Percentiles rank a stretch among this genome's conserved stretches.
phyloP scores from a whole-genome alignment of 345 rosid species.

The Acer campestre region DNA sequence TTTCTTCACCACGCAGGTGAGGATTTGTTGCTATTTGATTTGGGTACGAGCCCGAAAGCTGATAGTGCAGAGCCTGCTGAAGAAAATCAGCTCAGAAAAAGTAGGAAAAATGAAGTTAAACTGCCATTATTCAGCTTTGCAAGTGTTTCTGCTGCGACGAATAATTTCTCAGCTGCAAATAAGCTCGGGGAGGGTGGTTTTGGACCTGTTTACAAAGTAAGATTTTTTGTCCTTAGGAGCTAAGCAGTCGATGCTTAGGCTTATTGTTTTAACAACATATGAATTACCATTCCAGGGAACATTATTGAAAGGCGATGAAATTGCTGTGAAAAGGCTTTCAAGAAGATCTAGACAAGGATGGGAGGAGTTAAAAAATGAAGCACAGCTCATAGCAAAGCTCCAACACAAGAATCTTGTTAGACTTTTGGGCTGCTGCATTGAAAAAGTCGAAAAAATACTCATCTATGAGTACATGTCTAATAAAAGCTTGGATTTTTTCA shows the following conservation, averaged over 20 bases:
- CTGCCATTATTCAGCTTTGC: constrained; percentile 45
- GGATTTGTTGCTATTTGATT: too few relatives aligned
- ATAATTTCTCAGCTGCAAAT: constrained; percentile 39
- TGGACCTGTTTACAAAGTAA: constrained; percentile 40
- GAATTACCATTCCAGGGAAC: constrained; percentile 33
- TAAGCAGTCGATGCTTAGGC: not conserved
- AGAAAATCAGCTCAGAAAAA: not conserved
- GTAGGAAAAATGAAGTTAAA: constrained; percentile 24
- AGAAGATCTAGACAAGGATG: constrained; percentile 49
- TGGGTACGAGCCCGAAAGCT: too few relatives aligned
- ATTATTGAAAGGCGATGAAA: constrained; percentile 41
- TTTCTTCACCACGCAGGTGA: too few relatives aligned
- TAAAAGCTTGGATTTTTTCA: constrained; percentile 40
- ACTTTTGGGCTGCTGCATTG: constrained; percentile 50
- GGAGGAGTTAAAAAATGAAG: constrained; percentile 44
- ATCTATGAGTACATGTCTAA: constrained; percentile 42
- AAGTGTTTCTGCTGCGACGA: constrained; percentile 42
- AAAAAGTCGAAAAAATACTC: constrained; percentile 15
- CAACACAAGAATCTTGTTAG: constrained; percentile 58
- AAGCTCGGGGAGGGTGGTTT: too few relatives aligned
- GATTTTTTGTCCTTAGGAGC: not conserved
- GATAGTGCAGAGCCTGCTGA: too few relatives aligned
- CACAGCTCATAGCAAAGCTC: constrained; percentile 44
- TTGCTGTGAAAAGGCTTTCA: constrained; percentile 58
- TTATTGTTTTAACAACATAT: not conserved